Conservation (phyloP, 441 rosid species). For the Adansonia grandidieri region DNA sequence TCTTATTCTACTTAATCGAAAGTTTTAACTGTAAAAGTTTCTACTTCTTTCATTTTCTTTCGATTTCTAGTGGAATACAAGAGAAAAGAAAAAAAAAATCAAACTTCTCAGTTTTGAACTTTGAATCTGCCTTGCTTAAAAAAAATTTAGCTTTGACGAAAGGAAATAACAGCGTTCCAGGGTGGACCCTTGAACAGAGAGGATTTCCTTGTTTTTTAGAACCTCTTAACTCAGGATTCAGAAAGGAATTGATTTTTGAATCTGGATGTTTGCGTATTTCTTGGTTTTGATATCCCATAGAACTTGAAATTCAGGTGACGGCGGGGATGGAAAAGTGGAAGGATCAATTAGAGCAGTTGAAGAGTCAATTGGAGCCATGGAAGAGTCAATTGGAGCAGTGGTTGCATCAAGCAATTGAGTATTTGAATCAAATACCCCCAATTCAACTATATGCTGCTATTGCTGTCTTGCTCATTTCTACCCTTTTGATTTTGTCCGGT, state of each 20-base stretch:
- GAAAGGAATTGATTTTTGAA: not conserved
- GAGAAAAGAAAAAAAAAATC: not conserved
- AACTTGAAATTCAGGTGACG: constrained; percentile 39
- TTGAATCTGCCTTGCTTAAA: not conserved
- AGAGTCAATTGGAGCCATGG: constrained; percentile 23
- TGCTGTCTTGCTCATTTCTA: constrained; percentile 56
- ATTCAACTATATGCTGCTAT: constrained; percentile 68
- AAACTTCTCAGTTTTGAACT: not conserved
- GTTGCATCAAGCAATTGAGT: constrained; percentile 52
- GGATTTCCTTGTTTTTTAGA: not conserved
- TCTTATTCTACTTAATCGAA: not conserved
- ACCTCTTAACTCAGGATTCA: not conserved
- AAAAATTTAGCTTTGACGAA: not conserved
- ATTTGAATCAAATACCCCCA: constrained; percentile 54
- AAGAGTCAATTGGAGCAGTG: constrained; percentile 43
- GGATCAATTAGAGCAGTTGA: constrained; percentile 40
- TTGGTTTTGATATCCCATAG: constrained; percentile 7
- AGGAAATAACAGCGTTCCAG: not conserved
- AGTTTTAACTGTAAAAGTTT: not conserved
- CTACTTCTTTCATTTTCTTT: not conserved
- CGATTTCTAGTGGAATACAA: not conserved
- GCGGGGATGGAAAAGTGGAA: constrained; percentile 67
- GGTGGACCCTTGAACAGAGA: not conserved
- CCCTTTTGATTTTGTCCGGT: constrained; percentile 59
- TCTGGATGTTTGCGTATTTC: constrained; percentile 15